These are phyloP conservation scores for Fusarium praegraminearum DNA, from an alignment of 2,329 filamentous ascomycete genomes.

Conservation along the genomic window DNA sequence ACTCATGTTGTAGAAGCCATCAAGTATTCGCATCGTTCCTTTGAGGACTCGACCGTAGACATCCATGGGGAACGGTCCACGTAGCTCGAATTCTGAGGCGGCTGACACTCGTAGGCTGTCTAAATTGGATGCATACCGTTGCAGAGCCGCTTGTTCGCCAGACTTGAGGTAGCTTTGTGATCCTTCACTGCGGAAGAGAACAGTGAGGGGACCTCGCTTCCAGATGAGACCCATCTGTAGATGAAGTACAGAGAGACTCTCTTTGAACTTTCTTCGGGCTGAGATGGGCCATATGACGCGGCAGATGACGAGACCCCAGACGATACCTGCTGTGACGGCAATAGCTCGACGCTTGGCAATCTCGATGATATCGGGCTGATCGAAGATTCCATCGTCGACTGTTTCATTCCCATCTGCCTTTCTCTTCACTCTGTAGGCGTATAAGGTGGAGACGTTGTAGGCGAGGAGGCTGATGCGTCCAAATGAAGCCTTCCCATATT, in stretches of 20 bases:
- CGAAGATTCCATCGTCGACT: constrained; percentile 86
- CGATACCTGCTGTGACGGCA: constrained; percentile 86
- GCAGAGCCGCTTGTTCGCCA: constrained; percentile 17
- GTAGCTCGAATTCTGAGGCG: constrained; percentile 85
- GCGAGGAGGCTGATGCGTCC: constrained; percentile 94
- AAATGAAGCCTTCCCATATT: constrained; percentile 85
- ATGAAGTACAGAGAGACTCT: constrained; percentile 88
- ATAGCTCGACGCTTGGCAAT: constrained; percentile 89
- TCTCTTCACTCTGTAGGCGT: constrained; percentile 88
- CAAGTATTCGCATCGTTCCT: constrained; percentile 84
- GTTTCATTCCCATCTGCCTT: constrained; percentile 74
- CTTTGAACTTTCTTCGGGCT: constrained; percentile 86
- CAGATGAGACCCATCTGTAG: constrained; percentile 95
- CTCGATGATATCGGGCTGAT: constrained; percentile 83
- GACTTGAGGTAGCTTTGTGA: constrained; percentile 74
- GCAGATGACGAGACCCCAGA: constrained; percentile 94
- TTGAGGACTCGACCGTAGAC: constrained; percentile 80
- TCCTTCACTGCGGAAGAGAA: constrained; percentile 71
- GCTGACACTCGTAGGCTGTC: constrained; percentile 80
- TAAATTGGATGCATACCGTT: constrained; percentile 67
- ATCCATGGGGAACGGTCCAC: constrained; percentile 83
- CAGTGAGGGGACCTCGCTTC: constrained; percentile 89
- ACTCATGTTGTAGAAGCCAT: constrained; percentile 96
- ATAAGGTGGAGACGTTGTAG: constrained; percentile 96
- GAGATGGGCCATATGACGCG: constrained; percentile 93